Evolutionary conservation across 805 yeast species (phyloP).

Genomic region (Teunomyces cretensis): DNA sequence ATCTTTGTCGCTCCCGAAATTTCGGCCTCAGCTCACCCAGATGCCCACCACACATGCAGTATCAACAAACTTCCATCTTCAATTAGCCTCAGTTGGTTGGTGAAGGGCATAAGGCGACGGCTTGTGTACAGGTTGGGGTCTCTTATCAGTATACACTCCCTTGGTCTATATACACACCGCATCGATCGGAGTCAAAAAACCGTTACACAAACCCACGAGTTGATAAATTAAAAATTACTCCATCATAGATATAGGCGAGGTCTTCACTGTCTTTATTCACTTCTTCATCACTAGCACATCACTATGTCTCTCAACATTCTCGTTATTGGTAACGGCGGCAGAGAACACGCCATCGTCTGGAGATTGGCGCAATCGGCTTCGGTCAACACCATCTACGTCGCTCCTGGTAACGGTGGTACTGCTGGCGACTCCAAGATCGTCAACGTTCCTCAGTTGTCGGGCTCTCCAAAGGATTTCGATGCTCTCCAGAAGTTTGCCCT

Average conservation of each 20-base stretch:
- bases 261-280: neutral
- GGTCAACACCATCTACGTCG: conserved; percentile 76
- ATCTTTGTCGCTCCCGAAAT: no score
- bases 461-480: conserved; percentile 66
- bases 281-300: conserved; percentile 1
- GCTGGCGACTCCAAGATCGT: conserved; percentile 53
- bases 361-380: conserved; percentile 74
- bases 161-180: neutral
- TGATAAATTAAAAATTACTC: conserved; percentile 3
- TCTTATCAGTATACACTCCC: neutral
- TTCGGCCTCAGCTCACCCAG: no score
- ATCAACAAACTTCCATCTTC: no score
- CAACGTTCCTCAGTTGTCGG: conserved; percentile 65
- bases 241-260: neutral
- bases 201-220: conserved; percentile 3
- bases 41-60: no score
- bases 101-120: no score
- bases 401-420: conserved; percentile 98
- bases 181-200: conserved; percentile 2
- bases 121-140: no score
- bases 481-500: conserved; percentile 72
- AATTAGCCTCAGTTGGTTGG: no score
- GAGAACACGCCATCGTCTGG: conserved; percentile 98
- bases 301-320: conserved; percentile 52
- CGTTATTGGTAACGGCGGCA: conserved; percentile 96